These are phyloP conservation scores for Ochromonas danica DNA, from an alignment of 108 stramenopile genomes.

Conservation along the genomic window DNA sequence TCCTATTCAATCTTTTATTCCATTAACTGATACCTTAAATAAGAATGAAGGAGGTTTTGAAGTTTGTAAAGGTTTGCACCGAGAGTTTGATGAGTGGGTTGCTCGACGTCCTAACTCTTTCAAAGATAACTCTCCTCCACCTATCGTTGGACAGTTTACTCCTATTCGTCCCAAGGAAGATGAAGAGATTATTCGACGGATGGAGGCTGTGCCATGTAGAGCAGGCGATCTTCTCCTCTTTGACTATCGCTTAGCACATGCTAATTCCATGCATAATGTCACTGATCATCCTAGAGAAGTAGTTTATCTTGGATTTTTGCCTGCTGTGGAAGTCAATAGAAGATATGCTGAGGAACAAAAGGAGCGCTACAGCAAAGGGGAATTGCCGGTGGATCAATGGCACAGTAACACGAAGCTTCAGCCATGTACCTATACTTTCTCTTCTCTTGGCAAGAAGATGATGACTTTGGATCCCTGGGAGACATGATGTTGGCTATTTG, in stretches of 20 bases:
- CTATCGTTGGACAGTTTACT: slow-evolving; percentile 83
- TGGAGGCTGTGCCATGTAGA: slow-evolving; percentile 70
- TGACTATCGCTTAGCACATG: slow-evolving; percentile 86
- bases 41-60: slow-evolving; percentile 86
- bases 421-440: slow-evolving; percentile 6
- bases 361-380: slow-evolving; percentile 45
- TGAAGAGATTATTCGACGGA: slow-evolving; percentile 60
- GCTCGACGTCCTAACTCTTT: slow-evolving; percentile 17
- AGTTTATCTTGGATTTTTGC: slow-evolving; percentile 79
- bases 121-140: slow-evolving; percentile 25
- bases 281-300: slow-evolving; percentile 63
- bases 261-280: slow-evolving; percentile 72
- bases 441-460: slow-evolving; percentile 44
- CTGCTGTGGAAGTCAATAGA: slow-evolving; percentile 71
- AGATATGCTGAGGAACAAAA: slow-evolving; percentile 68
- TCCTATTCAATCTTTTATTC: slow-evolving; percentile 86
- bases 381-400: slow-evolving; percentile 64
- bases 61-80: slow-evolving; percentile 80
- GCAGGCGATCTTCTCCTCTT: slow-evolving; percentile 81
- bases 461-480: slow-evolving; percentile 31
- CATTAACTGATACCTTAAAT: slow-evolving; percentile 69
- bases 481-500: neutral
- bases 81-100: slow-evolving; percentile 69
- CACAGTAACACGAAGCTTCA: slow-evolving; percentile 42
- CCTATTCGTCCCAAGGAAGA: slow-evolving; percentile 81